Conservation (phyloP, 192 early-diverging fungal genomes). For the Backusella macrospora region DNA sequence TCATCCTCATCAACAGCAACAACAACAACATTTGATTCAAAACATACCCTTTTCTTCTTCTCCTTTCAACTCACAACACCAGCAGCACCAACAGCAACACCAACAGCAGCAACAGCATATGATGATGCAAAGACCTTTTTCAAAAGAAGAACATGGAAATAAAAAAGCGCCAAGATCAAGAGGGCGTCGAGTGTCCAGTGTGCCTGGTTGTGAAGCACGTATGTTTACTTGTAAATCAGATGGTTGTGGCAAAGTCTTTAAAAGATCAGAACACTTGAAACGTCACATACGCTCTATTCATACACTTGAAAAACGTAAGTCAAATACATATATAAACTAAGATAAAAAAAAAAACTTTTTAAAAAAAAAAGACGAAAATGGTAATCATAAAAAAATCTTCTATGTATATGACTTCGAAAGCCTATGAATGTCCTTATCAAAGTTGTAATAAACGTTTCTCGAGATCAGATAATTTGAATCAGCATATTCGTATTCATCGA, state of each 20-base stretch:
- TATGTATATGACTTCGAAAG: too few relatives aligned
- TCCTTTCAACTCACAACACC: neutral
- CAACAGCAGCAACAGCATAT: neutral
- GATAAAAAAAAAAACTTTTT: neutral
- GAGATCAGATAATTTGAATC: slow-evolving; percentile 59
- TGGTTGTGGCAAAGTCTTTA: slow-evolving; percentile 63
- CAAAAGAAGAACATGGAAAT: neutral
- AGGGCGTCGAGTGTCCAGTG: slow-evolving; percentile 55
- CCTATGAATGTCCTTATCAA: slow-evolving; percentile 54
- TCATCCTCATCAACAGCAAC: neutral
- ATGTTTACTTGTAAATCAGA: slow-evolving; percentile 58
- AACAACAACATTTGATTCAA: neutral
- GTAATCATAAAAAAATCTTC: too few relatives aligned
- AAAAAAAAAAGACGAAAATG: too few relatives aligned
- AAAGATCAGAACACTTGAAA: slow-evolving; percentile 63
- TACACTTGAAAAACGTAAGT: slow-evolving; percentile 64
- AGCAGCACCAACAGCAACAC: too few relatives aligned
- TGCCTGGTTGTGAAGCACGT: slow-evolving; percentile 52
- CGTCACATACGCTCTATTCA: slow-evolving; percentile 63
- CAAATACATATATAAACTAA: too few relatives aligned
- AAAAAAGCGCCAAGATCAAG: slow-evolving; percentile 49
- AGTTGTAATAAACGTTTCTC: slow-evolving; percentile 61
- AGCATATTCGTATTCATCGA: slow-evolving; percentile 61
- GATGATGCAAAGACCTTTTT: slow-evolving; percentile 1
- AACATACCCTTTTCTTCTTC: neutral